Conservation (phyloP, 2,329 filamentous ascomycete species). For the Purpureocillium lavendulum region DNA sequence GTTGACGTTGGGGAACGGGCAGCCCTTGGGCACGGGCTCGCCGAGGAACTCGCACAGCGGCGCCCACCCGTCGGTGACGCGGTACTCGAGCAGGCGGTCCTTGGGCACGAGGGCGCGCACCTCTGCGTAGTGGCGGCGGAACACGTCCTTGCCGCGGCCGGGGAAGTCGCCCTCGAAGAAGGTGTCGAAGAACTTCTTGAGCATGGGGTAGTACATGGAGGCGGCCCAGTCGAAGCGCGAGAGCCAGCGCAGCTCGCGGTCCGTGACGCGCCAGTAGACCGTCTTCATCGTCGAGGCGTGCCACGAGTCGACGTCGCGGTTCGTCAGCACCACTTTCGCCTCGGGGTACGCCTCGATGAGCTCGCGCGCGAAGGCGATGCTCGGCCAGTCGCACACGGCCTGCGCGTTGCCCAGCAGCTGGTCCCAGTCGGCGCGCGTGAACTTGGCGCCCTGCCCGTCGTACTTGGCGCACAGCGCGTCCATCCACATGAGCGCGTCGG, state of each 20-base stretch:
- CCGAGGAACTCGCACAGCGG: slow-evolving; percentile 27
- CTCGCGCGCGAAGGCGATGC: slow-evolving; percentile 59
- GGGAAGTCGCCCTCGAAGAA: slow-evolving; percentile 63
- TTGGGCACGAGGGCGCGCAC: slow-evolving; percentile 21
- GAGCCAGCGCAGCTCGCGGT: slow-evolving; percentile 41
- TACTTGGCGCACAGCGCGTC: slow-evolving; percentile 53
- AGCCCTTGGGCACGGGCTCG: slow-evolving; percentile 21
- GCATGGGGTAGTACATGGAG: slow-evolving; percentile 61
- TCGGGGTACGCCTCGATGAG: slow-evolving; percentile 65
- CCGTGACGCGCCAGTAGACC: slow-evolving; percentile 58
- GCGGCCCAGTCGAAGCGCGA: slow-evolving; percentile 49
- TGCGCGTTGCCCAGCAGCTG: slow-evolving; percentile 57
- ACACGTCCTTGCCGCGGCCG: slow-evolving; percentile 55
- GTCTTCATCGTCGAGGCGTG: slow-evolving; percentile 56
- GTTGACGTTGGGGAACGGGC: slow-evolving; percentile 27
- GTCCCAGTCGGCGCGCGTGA: slow-evolving; percentile 61
- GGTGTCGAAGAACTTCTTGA: slow-evolving; percentile 59
- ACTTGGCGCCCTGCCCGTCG: slow-evolving; percentile 25
- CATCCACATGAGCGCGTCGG: slow-evolving; percentile 60
- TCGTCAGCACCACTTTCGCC: slow-evolving; percentile 62
- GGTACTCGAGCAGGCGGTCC: slow-evolving; percentile 24
- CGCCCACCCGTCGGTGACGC: slow-evolving; percentile 26
- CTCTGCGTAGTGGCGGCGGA: slow-evolving; percentile 31
- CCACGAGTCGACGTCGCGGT: slow-evolving; percentile 58
- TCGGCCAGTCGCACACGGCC: slow-evolving; percentile 62